Conservation (phyloP, 305 asterid species). For the Solanum hybrid region DNA sequence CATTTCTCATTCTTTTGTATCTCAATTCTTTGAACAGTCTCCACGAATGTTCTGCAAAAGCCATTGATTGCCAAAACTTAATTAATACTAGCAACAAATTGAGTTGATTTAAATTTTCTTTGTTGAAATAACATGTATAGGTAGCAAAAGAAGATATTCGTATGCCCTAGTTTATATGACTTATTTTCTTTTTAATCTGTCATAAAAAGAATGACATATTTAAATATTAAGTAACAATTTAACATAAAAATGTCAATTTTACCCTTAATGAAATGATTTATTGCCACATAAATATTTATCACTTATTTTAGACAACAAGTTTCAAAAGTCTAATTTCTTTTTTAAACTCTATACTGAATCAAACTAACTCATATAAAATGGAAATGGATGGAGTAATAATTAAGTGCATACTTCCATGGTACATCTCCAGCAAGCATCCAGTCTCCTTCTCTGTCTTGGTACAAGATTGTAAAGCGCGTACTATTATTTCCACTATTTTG, state of each 20-base stretch:
- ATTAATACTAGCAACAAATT: neutral
- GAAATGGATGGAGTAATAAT: neutral
- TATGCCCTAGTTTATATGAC: neutral
- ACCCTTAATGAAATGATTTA: neutral
- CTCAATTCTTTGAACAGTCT: conserved; percentile 42
- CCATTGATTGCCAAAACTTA: neutral
- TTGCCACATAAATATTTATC: neutral
- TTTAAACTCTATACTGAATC: neutral
- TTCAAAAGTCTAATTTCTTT: neutral
- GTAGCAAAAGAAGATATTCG: neutral
- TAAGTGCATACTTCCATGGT: conserved; percentile 47
- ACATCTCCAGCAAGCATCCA: conserved; percentile 62
- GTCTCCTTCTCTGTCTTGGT: conserved; percentile 51
- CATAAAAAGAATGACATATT: neutral
- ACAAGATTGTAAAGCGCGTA: conserved; percentile 31
- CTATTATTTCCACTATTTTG: conserved; percentile 10
- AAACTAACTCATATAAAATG: neutral
- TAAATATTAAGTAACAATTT: no score
- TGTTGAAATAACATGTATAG: neutral
- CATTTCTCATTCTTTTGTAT: conserved; percentile 23
- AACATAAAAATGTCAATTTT: no score
- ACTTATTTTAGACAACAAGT: neutral
- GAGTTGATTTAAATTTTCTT: neutral
- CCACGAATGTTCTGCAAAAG: conserved; percentile 36
- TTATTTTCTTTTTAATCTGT: neutral